phyloP scores from a whole-genome alignment of 1,139 yeast species.

The Zygoascus sp. region DNA sequence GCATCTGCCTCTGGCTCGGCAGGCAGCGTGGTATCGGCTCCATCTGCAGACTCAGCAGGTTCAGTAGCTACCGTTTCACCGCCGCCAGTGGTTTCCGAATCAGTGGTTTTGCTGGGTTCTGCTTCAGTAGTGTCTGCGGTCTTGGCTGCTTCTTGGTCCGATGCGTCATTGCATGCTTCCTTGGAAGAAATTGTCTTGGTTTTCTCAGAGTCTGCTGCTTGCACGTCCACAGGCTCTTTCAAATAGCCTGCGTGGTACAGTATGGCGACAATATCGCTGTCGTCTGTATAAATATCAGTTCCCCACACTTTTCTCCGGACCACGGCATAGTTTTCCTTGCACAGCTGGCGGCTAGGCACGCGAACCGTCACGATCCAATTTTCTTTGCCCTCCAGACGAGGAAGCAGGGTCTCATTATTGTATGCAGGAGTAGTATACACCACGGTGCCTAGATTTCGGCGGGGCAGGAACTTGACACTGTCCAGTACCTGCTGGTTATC shows the following conservation, averaged over 20 bases:
- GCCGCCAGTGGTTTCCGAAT: no score
- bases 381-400: conserved; percentile 45
- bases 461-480: conserved; percentile 39
- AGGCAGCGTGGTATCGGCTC: no score
- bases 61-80: no score
- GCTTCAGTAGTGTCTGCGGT: no score
- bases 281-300: conserved; percentile 87
- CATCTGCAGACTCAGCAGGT: no score
- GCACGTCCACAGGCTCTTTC: conserved; percentile 35
- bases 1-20: no score
- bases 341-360: conserved; percentile 44
- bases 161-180: no score
- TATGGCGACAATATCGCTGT: conserved; percentile 74
- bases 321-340: conserved; percentile 37
- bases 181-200: neutral
- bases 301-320: conserved; percentile 77
- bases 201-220: conserved; percentile 3
- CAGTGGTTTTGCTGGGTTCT: no score
- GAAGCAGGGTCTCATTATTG: conserved; percentile 26
- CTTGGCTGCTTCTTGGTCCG: no score
- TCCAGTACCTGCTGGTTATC: conserved; percentile 45
- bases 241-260: conserved; percentile 72
- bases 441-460: conserved; percentile 56
- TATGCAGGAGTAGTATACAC: conserved; percentile 49
- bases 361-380: conserved; percentile 61